Conservation (phyloP, 2,329 filamentous ascomycete species). For the Claviceps sp. region DNA sequence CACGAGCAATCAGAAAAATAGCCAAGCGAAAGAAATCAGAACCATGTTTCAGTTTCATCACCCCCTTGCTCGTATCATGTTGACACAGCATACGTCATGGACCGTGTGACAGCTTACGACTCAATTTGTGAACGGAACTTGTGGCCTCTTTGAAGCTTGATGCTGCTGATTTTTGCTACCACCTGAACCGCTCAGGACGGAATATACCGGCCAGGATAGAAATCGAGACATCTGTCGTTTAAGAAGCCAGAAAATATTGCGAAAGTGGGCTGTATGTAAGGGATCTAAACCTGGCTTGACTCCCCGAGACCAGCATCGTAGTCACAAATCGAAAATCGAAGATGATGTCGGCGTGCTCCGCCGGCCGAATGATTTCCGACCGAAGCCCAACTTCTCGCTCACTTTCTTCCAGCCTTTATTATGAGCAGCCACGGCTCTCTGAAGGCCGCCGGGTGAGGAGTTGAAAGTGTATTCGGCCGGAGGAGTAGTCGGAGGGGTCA, state of each 20-base stretch:
- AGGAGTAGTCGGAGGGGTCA: slow-evolving; percentile 64
- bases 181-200: too few relatives aligned
- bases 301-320: slow-evolving; percentile 24
- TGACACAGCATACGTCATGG: neutral
- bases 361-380: slow-evolving; percentile 35
- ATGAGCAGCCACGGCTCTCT: slow-evolving; percentile 39
- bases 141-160: neutral
- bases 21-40: neutral
- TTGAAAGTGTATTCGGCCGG: slow-evolving; percentile 45
- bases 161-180: neutral
- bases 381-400: slow-evolving; percentile 45
- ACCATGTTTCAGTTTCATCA: neutral
- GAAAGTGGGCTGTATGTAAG: slow-evolving; percentile 28
- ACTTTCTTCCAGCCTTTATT: slow-evolving; percentile 53
- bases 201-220: too few relatives aligned
- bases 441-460: slow-evolving; percentile 38
- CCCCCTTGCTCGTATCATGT: neutral
- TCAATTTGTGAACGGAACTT: neutral
- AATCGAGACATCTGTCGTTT: neutral
- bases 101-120: neutral
- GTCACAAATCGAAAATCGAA: slow-evolving; percentile 21
- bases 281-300: slow-evolving; percentile 22
- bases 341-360: slow-evolving; percentile 31
- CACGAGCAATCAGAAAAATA: neutral
- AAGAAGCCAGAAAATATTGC: neutral